These are phyloP conservation scores for Sporothrix inflata DNA, from an alignment of 2,329 filamentous ascomycete species.

Conservation along the genomic window DNA sequence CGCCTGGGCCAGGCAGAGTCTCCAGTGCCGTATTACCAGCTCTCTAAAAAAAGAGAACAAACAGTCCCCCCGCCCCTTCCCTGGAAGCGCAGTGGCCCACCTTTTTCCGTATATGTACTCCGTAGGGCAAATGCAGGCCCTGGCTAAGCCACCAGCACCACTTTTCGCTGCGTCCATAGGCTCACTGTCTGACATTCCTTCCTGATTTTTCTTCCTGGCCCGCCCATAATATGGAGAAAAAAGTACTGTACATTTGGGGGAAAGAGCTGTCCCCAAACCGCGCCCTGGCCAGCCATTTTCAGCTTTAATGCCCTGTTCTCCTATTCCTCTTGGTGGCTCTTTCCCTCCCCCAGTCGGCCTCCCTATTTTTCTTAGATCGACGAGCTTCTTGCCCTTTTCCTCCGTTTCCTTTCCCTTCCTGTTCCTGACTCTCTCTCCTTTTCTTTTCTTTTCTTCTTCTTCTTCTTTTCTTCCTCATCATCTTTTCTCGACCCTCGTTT, in stretches of 20 bases:
- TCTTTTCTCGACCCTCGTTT: conserved; percentile 3
- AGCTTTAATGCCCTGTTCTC: conserved; percentile 22
- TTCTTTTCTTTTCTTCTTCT: background rate
- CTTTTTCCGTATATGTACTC: conserved; percentile 3
- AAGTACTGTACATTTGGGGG: conserved; percentile 9
- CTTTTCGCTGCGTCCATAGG: conserved; percentile 26
- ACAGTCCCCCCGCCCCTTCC: conserved; percentile 20
- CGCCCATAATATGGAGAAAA: conserved; percentile 15
- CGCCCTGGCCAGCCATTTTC: conserved; percentile 1
- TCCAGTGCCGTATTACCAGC: background rate
- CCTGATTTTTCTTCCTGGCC: background rate
- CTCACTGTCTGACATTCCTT: conserved; percentile 26
- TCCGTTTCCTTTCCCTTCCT: conserved; percentile 1
- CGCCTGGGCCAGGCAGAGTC: background rate
- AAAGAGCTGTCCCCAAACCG: background rate
- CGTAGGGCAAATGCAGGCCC: conserved; percentile 21
- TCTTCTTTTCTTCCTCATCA: background rate
- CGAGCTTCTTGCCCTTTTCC: conserved; percentile 9
- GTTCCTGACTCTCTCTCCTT: conserved; percentile 1
- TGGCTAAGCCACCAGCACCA: conserved; percentile 31
- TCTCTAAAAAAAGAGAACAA: conserved; percentile 23
- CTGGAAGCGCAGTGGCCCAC: conserved; percentile 13
- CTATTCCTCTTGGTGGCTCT: conserved; percentile 15
- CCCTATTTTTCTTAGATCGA: conserved; percentile 14
- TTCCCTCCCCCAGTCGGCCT: background rate